Evolutionary conservation across 2,329 filamentous ascomycete genomes (phyloP).

Genomic region (Leptosphaerulina australis): DNA sequence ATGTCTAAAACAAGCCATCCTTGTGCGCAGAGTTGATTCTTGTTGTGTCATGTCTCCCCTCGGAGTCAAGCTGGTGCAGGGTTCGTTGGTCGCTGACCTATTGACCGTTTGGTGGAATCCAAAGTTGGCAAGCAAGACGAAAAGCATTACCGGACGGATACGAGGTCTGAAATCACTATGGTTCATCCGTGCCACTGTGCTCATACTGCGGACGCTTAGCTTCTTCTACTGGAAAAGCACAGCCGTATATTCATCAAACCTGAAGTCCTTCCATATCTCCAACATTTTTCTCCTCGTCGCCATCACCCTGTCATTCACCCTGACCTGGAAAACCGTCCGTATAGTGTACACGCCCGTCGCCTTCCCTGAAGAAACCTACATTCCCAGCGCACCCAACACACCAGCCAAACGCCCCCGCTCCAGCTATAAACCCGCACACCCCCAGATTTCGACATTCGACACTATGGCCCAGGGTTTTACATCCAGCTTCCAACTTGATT

Average conservation of each 20-base stretch:
- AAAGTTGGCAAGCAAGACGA: conserved; percentile 67
- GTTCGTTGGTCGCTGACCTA: conserved; percentile 57
- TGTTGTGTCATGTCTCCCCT: conserved; percentile 37
- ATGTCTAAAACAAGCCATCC: conserved; percentile 34
- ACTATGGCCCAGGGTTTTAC: conserved; percentile 48
- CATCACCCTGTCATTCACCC: conserved; percentile 29
- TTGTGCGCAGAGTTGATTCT: conserved; percentile 25
- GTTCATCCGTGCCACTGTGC: conserved; percentile 65
- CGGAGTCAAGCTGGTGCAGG: conserved; percentile 25
- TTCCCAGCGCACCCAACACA: conserved; percentile 30
- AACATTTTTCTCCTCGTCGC: conserved; percentile 62
- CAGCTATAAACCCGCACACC: conserved; percentile 33
- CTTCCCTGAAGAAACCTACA: conserved; percentile 31
- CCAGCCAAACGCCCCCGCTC: conserved; percentile 28
- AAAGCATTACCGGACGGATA: conserved; percentile 59
- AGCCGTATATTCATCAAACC: conserved; percentile 22
- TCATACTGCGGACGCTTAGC: conserved; percentile 60
- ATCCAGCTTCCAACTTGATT: conserved; percentile 47
- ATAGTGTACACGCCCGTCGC: conserved; percentile 56
- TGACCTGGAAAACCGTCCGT: conserved; percentile 61
- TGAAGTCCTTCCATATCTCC: conserved; percentile 52
- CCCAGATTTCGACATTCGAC: conserved; percentile 40
- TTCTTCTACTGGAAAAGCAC: conserved; percentile 39
- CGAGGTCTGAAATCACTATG: conserved; percentile 70
- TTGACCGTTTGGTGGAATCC: conserved; percentile 72